Base-by-base conservation (phyloP, 306 rosid genomes). In the Gleditsia sinensis region DNA sequence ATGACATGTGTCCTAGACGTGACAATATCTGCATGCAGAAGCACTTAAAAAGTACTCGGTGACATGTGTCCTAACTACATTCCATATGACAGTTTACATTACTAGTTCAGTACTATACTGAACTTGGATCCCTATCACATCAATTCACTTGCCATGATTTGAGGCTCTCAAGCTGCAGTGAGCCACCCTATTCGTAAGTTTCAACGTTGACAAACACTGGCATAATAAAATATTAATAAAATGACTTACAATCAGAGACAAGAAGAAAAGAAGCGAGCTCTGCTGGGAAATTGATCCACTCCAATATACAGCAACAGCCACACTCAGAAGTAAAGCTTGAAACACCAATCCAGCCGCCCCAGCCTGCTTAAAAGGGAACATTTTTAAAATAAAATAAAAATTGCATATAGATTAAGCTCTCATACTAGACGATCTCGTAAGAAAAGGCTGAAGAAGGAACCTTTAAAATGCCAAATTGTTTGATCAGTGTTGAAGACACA, bases 1-100 rank as follows among this genome's bases (percentile, higher is more conserved):
- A 92, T 34, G 99, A 95, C 98, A 92, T 95, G 92, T 95, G 97
- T 73, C 99, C 99, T 57, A 92, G 62, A 82, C 98, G 93, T 2
- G 99, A 95, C 61, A 95, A 58, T 74, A 95, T 91, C 99, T 95
- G 88, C 79, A 81, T 63, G 69, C 59, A 68, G 50, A 68, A 79
- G 58, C 33, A 72, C 57, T 62, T 28, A 16, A 64, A 33, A 60
- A 60, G 9, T 19, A 54, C 80, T 57, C n/a, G 37, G 39, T 16
- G 36, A 67, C 63, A 17, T 60, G 20, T 7, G 28, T 32, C 14
- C 34, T 27, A 65, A 61, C 20, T 42, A 81, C 75, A 65, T 25
- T 63, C 57, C 23, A n/a, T 25, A 42, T 54, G 64, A 53, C 24
- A 62, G 21, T 60, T 61, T 68, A 60, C 69, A 37, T 53, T 67